phyloP scores from a whole-genome alignment of 2,329 filamentous ascomycete genomes.

The Exophiala mesophila region DNA sequence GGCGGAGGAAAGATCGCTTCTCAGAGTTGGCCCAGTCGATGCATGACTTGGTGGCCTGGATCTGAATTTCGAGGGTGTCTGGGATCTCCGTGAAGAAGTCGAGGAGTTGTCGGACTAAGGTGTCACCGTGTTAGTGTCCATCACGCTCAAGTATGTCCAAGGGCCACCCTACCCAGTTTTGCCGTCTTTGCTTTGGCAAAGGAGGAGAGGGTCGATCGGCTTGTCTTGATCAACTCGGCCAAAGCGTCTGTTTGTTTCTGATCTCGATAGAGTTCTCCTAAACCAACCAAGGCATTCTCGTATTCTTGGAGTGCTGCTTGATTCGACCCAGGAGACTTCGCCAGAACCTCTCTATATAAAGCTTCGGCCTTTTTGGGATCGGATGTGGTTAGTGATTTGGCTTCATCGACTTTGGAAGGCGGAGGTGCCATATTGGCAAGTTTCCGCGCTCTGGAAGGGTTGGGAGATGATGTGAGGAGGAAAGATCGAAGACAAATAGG shows the following conservation, averaged over 20 bases:
- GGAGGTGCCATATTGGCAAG: conserved; percentile 45
- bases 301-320: conserved; percentile 88
- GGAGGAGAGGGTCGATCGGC: conserved; percentile 83
- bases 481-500: no score
- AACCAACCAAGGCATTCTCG: conserved; percentile 77
- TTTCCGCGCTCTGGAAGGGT: no score
- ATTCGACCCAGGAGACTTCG: conserved; percentile 74
- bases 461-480: no score
- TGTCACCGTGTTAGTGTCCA: conserved; percentile 8
- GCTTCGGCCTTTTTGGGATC: conserved; percentile 79
- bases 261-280: conserved; percentile 91
- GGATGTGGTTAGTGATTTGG: conserved; percentile 74
- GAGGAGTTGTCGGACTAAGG: conserved; percentile 83
- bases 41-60: conserved; percentile 93
- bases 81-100: conserved; percentile 93
- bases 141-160: background rate
- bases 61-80: conserved; percentile 89
- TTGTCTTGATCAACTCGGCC: conserved; percentile 83
- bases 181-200: conserved; percentile 99
- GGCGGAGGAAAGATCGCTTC: conserved; percentile 89
- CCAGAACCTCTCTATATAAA: conserved; percentile 84
- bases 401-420: conserved; percentile 72
- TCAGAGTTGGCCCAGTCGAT: conserved; percentile 80
- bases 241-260: conserved; percentile 74
- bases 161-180: conserved; percentile 68